A percentile compares a stretch with the other conserved stretches of the same genome.
These are phyloP conservation scores for Smallanthus sonchifolius DNA, from an alignment of 129 eudicot genomes.

Conservation along the genomic window DNA sequence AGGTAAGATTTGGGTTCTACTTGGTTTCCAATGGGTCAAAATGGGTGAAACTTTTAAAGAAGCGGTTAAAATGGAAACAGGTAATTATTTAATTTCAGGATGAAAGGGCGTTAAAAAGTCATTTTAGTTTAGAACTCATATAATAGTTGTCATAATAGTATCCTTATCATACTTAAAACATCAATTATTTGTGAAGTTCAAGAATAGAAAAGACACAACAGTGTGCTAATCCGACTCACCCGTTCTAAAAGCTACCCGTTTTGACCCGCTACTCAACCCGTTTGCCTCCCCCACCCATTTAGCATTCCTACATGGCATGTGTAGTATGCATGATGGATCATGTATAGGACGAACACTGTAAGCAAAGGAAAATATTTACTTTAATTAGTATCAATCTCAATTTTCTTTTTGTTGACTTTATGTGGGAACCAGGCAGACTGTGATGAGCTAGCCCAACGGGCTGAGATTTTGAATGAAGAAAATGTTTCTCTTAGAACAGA, in stretches of 20 bases:
- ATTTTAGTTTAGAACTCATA: neutral
- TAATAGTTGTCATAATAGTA: neutral
- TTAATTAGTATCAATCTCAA: neutral
- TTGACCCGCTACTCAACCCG: neutral
- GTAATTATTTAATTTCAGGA: too few relatives aligned
- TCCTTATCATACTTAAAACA: neutral
- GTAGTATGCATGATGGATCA: neutral
- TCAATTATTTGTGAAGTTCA: neutral
- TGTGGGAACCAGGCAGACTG: slow-evolving; percentile 68
- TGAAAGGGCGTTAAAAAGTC: too few relatives aligned
- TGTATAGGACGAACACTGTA: neutral
- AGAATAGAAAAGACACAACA: neutral
- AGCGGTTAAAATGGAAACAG: neutral
- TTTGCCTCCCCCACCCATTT: neutral
- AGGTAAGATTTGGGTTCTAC: slow-evolving; percentile 39
- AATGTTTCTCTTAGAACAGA: slow-evolving; percentile 75
- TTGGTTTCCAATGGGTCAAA: neutral
- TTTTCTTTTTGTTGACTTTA: neutral
- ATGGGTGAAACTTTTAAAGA: neutral
- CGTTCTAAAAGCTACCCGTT: neutral
- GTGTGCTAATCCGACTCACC: neutral
- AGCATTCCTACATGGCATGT: neutral
- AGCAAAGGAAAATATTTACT: neutral
- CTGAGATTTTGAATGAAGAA: slow-evolving; percentile 73
- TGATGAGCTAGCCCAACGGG: slow-evolving; percentile 89